These are phyloP conservation scores for Sarocladium oryzae DNA, from an alignment of 2,329 filamentous ascomycete genomes.

Conservation along the genomic window DNA sequence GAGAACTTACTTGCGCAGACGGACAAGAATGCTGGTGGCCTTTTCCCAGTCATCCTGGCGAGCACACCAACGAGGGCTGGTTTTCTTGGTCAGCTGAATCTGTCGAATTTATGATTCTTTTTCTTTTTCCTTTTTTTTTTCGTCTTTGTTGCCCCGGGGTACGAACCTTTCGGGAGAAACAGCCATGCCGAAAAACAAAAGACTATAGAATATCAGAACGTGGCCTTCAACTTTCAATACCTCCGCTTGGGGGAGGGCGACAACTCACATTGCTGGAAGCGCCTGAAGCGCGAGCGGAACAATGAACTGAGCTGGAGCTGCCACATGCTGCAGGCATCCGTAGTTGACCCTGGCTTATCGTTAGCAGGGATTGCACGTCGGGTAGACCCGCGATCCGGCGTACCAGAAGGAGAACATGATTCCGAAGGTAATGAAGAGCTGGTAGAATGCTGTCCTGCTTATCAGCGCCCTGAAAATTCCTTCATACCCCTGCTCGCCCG, in stretches of 20 bases:
- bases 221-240: no score
- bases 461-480: no score
- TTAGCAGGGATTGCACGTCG: not conserved
- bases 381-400: conserved; percentile 11
- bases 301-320: conserved; percentile 45
- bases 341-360: conserved; percentile 48
- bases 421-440: conserved; percentile 41
- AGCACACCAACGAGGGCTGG: conserved; percentile 60
- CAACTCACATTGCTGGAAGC: conserved; percentile 48
- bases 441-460: conserved; percentile 35
- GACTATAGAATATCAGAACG: conserved; percentile 16
- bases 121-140: no score
- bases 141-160: no score
- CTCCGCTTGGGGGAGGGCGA: not conserved
- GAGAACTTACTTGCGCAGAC: conserved; percentile 33
- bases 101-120: not conserved
- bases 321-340: conserved; percentile 39
- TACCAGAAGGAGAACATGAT: conserved; percentile 37
- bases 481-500: no score
- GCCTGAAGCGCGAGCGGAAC: conserved; percentile 60
- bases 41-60: conserved; percentile 62
- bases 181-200: conserved; percentile 54
- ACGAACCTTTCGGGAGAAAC: conserved; percentile 44
- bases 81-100: not conserved
- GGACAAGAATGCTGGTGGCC: conserved; percentile 48